These are phyloP conservation scores for Phytopythium aichiense DNA, from an alignment of 352 stramenopile genomes.

Conservation along the genomic window DNA sequence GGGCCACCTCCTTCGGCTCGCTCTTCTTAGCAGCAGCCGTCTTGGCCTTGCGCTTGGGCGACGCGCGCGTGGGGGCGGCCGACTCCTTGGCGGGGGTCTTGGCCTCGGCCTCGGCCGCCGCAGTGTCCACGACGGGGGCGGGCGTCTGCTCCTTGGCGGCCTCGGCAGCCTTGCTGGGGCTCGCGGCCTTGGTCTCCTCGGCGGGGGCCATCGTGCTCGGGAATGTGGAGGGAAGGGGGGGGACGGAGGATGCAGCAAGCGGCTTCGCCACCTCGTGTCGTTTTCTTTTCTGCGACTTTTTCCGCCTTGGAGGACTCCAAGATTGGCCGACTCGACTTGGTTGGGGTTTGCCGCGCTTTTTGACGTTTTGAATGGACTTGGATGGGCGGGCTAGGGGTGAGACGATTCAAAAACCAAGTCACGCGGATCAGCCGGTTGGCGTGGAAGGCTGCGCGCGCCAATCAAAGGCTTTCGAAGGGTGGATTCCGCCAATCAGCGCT, in stretches of 20 bases:
- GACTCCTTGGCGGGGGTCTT: slow-evolving; percentile 13
- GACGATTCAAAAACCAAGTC: background rate
- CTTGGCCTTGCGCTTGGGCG: slow-evolving; percentile 62
- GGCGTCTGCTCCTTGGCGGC: slow-evolving; percentile 18
- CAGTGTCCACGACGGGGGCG: slow-evolving; percentile 9
- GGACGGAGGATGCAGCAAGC: background rate
- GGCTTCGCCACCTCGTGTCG: slow-evolving; percentile 15
- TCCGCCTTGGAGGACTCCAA: background rate
- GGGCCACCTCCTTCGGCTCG: slow-evolving; percentile 7
- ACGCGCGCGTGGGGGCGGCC: slow-evolving; percentile 34
- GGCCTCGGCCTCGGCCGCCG: slow-evolving; percentile 14
- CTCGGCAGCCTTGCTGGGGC: slow-evolving; percentile 20
- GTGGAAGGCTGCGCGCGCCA: background rate
- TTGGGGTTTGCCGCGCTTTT: too few species aligned
- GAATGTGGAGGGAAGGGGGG: slow-evolving; percentile 1
- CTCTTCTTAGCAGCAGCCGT: slow-evolving; percentile 29
- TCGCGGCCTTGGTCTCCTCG: slow-evolving; percentile 54
- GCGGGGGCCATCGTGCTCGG: slow-evolving; percentile 23
- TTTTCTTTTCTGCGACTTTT: slow-evolving; percentile 36
- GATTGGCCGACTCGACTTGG: too few species aligned
- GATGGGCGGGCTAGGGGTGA: too few species aligned
- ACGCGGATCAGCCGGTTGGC: background rate
- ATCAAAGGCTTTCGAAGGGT: slow-evolving; percentile 4
- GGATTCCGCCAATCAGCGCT: slow-evolving; percentile 30
- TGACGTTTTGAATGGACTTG: too few species aligned